A percentile compares a stretch with the other conserved stretches of the same genome.
Evolutionary conservation across 768 basidiomycete species (phyloP).

Genomic region (Boletellus ananas): DNA sequence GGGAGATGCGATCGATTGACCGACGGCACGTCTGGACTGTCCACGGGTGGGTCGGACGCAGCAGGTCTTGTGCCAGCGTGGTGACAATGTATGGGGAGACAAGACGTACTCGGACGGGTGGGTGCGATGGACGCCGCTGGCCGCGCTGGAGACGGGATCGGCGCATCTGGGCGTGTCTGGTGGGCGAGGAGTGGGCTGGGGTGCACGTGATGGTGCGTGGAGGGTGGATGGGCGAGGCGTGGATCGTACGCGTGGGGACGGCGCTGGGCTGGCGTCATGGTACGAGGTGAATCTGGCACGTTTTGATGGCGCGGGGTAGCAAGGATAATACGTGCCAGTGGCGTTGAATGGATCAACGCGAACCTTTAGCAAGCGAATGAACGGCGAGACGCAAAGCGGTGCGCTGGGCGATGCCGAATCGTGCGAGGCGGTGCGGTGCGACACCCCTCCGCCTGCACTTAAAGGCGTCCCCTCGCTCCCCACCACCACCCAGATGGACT

Average conservation of each 20-base stretch:
- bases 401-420: not conserved
- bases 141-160: too few species aligned
- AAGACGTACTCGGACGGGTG: not conserved
- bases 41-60: conserved; percentile 3
- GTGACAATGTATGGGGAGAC: not conserved
- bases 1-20: conserved; percentile 4
- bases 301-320: conserved; percentile 26
- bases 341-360: conserved; percentile 5
- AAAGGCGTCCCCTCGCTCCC: not conserved
- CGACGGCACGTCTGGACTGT: not conserved
- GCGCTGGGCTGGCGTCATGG: too few species aligned
- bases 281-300: too few species aligned
- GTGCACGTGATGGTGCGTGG: conserved; percentile 11
- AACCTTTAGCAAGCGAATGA: not conserved
- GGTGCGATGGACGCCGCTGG: too few species aligned
- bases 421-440: conserved; percentile 14
- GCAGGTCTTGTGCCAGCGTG: not conserved
- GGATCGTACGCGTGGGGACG: conserved; percentile 2
- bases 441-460: conserved; percentile 14
- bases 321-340: too few species aligned
- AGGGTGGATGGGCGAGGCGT: conserved; percentile 16
- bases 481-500: conserved; percentile 20
- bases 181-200: not conserved
- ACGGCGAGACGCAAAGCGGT: too few species aligned
- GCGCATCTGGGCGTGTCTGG: too few species aligned